Evolutionary conservation across 2,329 filamentous ascomycete species (phyloP).

Genomic region (Samsoniella hepiali): DNA sequence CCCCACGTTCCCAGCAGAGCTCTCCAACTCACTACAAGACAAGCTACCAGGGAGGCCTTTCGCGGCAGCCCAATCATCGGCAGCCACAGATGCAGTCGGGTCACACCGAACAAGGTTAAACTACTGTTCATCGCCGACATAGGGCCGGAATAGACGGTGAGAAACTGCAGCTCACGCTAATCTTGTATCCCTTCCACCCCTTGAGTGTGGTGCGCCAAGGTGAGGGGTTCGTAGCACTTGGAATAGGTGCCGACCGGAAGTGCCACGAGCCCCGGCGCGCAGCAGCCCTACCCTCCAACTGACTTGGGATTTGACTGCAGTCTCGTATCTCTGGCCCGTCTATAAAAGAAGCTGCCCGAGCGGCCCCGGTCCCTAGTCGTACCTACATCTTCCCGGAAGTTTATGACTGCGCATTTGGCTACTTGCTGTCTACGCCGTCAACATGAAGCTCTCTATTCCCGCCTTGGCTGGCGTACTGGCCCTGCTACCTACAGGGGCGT

Average conservation of each 20-base stretch:
- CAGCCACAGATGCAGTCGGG: neutral
- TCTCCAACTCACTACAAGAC: neutral
- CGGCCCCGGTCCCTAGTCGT: neutral
- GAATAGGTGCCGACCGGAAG: neutral
- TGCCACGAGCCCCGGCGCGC: neutral
- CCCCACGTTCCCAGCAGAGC: neutral
- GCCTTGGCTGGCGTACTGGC: conserved; percentile 3
- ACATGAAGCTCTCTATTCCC: neutral
- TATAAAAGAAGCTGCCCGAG: neutral
- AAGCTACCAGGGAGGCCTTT: neutral
- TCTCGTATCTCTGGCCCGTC: neutral
- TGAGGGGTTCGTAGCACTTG: conserved; percentile 1
- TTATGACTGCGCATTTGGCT: neutral
- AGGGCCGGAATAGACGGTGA: conserved; percentile 15
- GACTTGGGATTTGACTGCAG: neutral
- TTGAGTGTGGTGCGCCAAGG: conserved; percentile 2
- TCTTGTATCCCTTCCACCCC: neutral
- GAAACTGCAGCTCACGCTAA: neutral
- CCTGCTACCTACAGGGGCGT: neutral
- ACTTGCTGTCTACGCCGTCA: neutral
- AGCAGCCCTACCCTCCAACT: neutral
- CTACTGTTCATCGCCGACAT: conserved; percentile 14
- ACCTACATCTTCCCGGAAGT: neutral
- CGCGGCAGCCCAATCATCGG: conserved; percentile 3
- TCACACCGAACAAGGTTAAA: neutral